These are phyloP conservation scores for Aspergillus ustus DNA, from an alignment of 2,329 filamentous ascomycete genomes.

Conservation along the genomic window DNA sequence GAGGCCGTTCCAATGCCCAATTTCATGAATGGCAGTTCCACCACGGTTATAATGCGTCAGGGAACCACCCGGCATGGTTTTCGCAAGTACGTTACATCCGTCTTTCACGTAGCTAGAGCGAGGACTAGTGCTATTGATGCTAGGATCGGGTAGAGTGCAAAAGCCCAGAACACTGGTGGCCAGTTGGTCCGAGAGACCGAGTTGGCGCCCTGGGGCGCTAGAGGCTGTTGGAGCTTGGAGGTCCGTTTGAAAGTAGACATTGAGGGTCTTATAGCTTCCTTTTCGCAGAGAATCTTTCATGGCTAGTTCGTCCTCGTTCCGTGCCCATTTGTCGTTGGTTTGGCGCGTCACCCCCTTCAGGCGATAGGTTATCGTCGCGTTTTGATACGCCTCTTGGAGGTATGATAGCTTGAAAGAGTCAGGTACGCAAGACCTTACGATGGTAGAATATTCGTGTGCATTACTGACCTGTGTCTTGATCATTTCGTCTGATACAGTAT, in stretches of 20 bases:
- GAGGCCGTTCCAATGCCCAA: constrained; percentile 54
- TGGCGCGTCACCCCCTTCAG: constrained; percentile 56
- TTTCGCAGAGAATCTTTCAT: constrained; percentile 60
- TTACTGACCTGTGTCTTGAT: constrained; percentile 40
- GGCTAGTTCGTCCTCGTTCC: constrained; percentile 50
- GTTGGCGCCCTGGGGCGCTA: constrained; percentile 27
- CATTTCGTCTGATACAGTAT: constrained; percentile 39
- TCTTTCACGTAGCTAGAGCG: constrained; percentile 53
- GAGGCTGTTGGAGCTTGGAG: constrained; percentile 41
- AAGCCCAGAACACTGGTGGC: constrained; percentile 54
- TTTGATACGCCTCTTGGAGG: constrained; percentile 52
- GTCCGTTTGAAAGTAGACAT: constrained; percentile 65
- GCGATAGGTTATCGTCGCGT: constrained; percentile 54
- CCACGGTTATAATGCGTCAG: constrained; percentile 55
- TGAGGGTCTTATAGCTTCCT: constrained; percentile 59
- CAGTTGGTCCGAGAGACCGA: constrained; percentile 21
- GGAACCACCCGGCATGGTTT: constrained; percentile 59
- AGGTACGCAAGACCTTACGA: background rate
- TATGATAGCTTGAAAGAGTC: constrained; percentile 32
- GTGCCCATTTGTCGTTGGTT: constrained; percentile 61
- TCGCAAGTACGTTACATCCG: constrained; percentile 62
- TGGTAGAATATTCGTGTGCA: background rate
- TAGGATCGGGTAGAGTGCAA: constrained; percentile 55
- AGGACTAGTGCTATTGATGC: constrained; percentile 43
- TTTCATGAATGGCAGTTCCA: constrained; percentile 53